These are phyloP conservation scores for Pichia sp. DNA, from an alignment of 1,139 yeast species.

Conservation along the genomic window DNA sequence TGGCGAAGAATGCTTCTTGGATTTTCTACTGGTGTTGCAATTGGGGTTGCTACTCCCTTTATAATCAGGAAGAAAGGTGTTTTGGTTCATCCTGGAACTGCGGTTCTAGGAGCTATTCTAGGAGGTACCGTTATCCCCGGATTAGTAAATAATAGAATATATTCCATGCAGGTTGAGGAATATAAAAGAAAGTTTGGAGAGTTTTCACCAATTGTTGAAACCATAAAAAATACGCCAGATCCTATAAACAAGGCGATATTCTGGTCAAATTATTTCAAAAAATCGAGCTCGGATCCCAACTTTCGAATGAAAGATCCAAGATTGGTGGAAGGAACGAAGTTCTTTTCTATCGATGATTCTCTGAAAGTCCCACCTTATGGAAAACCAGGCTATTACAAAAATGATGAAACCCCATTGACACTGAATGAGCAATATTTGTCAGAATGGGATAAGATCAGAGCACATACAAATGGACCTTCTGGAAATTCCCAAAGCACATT, in stretches of 20 bases:
- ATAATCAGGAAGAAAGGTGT: conserved; percentile 18
- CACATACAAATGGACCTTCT: no score
- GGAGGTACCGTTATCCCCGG: conserved; percentile 20
- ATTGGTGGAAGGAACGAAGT: conserved; percentile 8
- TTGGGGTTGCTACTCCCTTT: conserved; percentile 23
- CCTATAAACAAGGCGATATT: conserved; percentile 21
- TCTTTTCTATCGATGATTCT: conserved; percentile 7
- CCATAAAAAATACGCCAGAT: conserved; percentile 20
- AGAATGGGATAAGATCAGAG: conserved; percentile 18
- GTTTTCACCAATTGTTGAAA: conserved; percentile 16
- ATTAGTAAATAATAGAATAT: conserved; percentile 14
- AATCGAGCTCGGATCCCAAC: conserved; percentile 19
- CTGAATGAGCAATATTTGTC: conserved; percentile 5
- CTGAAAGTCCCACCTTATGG: conserved; percentile 12
- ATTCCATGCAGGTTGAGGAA: conserved; percentile 8
- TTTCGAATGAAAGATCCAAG: conserved; percentile 25
- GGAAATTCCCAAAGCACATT: no score
- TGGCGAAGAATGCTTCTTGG: conserved; percentile 17
- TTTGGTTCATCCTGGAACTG: conserved; percentile 20
- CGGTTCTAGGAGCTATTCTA: conserved; percentile 21
- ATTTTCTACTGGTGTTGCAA: conserved; percentile 22
- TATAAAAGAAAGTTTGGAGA: conserved; percentile 17
- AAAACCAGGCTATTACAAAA: conserved; percentile 11
- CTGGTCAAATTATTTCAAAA: conserved; percentile 26
- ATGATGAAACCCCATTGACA: conserved; percentile 4